Base-by-base conservation (phyloP, 441 rosid genomes). In the Gossypium davidsonii region DNA sequence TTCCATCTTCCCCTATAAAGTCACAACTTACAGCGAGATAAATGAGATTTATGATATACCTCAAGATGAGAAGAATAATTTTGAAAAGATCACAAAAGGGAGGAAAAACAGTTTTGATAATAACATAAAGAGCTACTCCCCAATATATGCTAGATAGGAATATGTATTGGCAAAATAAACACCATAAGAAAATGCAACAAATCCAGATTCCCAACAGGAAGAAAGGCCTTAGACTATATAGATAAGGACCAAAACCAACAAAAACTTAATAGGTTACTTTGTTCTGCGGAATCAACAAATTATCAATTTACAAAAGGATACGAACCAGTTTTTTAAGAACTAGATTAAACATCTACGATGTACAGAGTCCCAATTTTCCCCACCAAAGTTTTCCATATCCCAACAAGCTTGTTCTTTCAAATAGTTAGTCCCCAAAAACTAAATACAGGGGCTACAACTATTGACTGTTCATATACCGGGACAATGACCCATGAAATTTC, bases 381-480 rank as follows among this genome's bases (percentile, higher is more conserved):
- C 15, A 67, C 71, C 26, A 51, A 3, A 6, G 10, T 67, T 49
- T 51, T 26, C 37, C 44, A 34, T 28, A 46, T 48, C 71, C 18
- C 23, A 68, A 51, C 46, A 49, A 15, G 15, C 48, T 68, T 52
- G 1, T 17, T 68, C 72, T 53, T 68, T 48, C 31, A 62, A 62
- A 64, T 46, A 66, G 57, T 7, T 51, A 68, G 20, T 28, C 46
- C 60, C 18, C 60, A 51, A 67, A 42, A 67, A 67, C 58, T 49
- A 28, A 15, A 51, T 68, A 52, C 46, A 2, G n/a, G 15, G 10
- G 15, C 46, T 17, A 28, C 12, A 67, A 14, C 57, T 8, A 49
- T n/a, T n/a, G 44, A 68, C 48, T 17, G 23, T 52, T 52, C 60
- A 28, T 68, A 52, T 18, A 17, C 48, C 26, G 18, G 6, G 44